phyloP scores from a whole-genome alignment of 208 protist species.

The Acanthamoeba quina region DNA sequence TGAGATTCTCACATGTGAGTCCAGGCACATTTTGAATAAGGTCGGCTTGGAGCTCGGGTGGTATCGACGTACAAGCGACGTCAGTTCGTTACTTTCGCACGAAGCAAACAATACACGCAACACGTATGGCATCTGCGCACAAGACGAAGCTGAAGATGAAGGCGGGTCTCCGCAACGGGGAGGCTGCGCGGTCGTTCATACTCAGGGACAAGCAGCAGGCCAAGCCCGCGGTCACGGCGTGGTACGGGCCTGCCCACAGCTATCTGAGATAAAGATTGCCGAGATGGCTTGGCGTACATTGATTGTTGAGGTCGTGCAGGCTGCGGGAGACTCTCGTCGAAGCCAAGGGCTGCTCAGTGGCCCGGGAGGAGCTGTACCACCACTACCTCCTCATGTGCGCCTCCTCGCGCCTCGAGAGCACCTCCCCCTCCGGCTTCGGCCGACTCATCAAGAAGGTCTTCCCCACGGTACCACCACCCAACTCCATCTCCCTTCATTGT shows the following conservation, averaged over 20 bases:
- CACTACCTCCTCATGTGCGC: neutral
- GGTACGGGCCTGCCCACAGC: neutral
- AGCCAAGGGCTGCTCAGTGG: neutral
- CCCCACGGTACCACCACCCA: neutral
- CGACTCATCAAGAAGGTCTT: neutral
- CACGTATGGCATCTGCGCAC: too few relatives aligned
- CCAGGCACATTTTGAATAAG: too few relatives aligned
- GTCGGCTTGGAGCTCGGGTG: too few relatives aligned
- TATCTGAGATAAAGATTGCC: too few relatives aligned
- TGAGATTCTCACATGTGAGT: too few relatives aligned
- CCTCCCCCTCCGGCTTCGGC: neutral
- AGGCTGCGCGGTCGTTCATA: neutral
- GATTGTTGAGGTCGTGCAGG: neutral
- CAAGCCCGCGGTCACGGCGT: neutral
- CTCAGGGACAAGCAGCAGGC: conserved; percentile 7
- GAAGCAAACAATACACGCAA: too few relatives aligned
- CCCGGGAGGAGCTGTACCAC: neutral
- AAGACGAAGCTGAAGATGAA: too few relatives aligned
- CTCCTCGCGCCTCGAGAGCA: neutral
- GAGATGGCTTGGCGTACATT: too few relatives aligned
- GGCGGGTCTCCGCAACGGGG: too few relatives aligned
- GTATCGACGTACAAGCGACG: too few relatives aligned
- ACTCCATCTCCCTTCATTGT: neutral
- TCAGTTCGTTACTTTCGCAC: too few relatives aligned
- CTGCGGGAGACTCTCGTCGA: neutral